Percentiles rank a stretch among this genome's conserved stretches.
phyloP scores from a whole-genome alignment of 106 monocot species.

The Amphibolis antarctica region DNA sequence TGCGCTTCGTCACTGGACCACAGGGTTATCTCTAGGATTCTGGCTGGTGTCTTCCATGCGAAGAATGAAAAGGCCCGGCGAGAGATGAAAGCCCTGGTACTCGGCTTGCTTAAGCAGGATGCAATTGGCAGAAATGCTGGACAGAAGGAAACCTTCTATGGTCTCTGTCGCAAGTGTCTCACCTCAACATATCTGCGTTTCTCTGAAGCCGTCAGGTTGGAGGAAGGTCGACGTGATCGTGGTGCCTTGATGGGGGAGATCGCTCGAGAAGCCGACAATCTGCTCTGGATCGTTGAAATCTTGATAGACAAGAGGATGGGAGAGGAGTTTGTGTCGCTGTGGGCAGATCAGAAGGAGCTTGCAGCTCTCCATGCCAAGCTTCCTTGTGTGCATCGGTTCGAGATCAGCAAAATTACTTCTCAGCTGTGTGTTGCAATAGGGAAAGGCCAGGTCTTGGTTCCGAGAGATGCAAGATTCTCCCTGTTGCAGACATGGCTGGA shows the following conservation, averaged over 20 bases:
- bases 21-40: slow-evolving; percentile 23
- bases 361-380: slow-evolving; percentile 6
- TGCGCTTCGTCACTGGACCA: slow-evolving; percentile 15
- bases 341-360: slow-evolving; percentile 23
- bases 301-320: slow-evolving; percentile 3
- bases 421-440: slow-evolving; percentile 14
- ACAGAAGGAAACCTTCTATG: slow-evolving; percentile 5
- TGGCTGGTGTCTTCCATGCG: slow-evolving; percentile 31
- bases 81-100: slow-evolving; percentile 43
- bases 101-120: slow-evolving; percentile 10
- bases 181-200: background rate
- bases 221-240: background rate
- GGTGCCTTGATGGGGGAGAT: slow-evolving; percentile 1
- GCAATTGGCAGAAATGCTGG: background rate
- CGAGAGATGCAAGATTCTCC: slow-evolving; percentile 2
- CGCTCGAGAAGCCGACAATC: slow-evolving; percentile 12
- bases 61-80: slow-evolving; percentile 49
- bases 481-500: slow-evolving; percentile 18
- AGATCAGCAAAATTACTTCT: slow-evolving; percentile 22
- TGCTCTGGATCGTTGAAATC: slow-evolving; percentile 17
- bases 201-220: slow-evolving; percentile 1
- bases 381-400: slow-evolving; percentile 2
- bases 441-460: slow-evolving; percentile 8
- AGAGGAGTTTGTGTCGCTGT: slow-evolving; percentile 10
- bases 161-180: slow-evolving; percentile 5